A percentile compares a stretch with the other conserved stretches of the same genome.
Evolutionary conservation across 805 yeast genomes (phyloP).

Genomic region (Kodamaea restingae): DNA sequence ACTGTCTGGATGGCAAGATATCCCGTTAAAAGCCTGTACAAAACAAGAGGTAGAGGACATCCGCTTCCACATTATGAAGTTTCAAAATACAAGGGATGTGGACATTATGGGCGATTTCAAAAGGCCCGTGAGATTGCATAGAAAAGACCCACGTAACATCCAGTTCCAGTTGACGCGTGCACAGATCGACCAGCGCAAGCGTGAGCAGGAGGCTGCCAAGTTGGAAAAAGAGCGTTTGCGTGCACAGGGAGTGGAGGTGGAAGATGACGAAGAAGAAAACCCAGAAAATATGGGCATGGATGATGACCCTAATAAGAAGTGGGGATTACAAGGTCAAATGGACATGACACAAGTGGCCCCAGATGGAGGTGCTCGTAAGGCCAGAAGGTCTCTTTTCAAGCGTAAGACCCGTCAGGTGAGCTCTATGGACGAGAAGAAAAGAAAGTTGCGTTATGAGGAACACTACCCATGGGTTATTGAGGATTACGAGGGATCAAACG

Average conservation of each 20-base stretch:
- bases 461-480: constrained; percentile 98
- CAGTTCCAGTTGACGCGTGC: constrained; percentile 80
- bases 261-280: constrained; percentile 12
- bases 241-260: constrained; percentile 13
- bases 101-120: constrained; percentile 71
- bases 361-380: constrained; percentile 81
- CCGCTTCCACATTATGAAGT: constrained; percentile 76
- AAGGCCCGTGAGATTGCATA: constrained; percentile 80
- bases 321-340: constrained; percentile 32
- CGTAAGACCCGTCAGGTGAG: constrained; percentile 82
- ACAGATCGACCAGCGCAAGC: constrained; percentile 58
- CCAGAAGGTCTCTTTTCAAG: constrained; percentile 54
- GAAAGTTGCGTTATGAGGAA: constrained; percentile 88
- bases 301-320: constrained; percentile 29
- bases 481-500: constrained; percentile 90
- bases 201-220: constrained; percentile 29
- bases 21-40: constrained; percentile 68
- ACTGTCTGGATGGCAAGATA: constrained; percentile 42
- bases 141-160: constrained; percentile 89
- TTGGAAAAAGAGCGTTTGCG: constrained; percentile 13
- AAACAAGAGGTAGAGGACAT: constrained; percentile 66
- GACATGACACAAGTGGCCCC: constrained; percentile 79
- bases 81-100: constrained; percentile 67
- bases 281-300: constrained; percentile 25
- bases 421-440: constrained; percentile 75